Percentiles rank a stretch among this genome's conserved stretches.
These are phyloP conservation scores for Paratinospora sagittata DNA, from an alignment of 164 flowering plant genomes.

Conservation along the genomic window DNA sequence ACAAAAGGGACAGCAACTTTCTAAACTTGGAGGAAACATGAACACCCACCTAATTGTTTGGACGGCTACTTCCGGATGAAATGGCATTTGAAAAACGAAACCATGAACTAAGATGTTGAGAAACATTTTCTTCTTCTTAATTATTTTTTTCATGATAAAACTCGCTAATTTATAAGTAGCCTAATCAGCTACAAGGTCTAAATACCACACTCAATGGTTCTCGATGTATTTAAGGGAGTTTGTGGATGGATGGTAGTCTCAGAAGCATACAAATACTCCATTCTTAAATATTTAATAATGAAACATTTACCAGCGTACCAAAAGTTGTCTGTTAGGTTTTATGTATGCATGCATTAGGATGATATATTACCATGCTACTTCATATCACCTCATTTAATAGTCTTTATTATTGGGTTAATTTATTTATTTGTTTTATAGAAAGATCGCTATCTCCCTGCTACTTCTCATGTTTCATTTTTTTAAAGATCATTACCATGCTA, in stretches of 20 bases:
- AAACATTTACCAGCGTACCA: too few relatives aligned
- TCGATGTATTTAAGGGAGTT: too few relatives aligned
- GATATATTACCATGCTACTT: too few relatives aligned
- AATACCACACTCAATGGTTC: too few relatives aligned
- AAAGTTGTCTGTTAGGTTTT: too few relatives aligned
- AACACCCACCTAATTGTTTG: background rate
- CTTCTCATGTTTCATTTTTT: background rate
- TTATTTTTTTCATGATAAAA: background rate
- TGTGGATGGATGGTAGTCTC: too few relatives aligned
- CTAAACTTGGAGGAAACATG: background rate
- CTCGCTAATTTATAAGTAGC: background rate
- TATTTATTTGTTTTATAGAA: too few relatives aligned
- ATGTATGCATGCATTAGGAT: too few relatives aligned
- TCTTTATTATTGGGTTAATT: background rate
- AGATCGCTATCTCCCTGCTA: too few relatives aligned
- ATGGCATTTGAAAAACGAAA: background rate
- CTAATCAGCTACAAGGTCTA: background rate
- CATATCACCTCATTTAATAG: background rate
- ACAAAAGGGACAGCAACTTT: too few relatives aligned
- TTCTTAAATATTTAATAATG: too few relatives aligned
- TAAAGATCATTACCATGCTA: background rate
- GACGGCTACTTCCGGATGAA: background rate
- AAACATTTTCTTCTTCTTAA: background rate
- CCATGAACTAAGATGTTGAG: background rate
- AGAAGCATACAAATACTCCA: too few relatives aligned